A percentile compares a stretch with the other conserved stretches of the same genome.
phyloP scores from a whole-genome alignment of 2,329 filamentous ascomycete genomes.

The Exserohilum rostratum region DNA sequence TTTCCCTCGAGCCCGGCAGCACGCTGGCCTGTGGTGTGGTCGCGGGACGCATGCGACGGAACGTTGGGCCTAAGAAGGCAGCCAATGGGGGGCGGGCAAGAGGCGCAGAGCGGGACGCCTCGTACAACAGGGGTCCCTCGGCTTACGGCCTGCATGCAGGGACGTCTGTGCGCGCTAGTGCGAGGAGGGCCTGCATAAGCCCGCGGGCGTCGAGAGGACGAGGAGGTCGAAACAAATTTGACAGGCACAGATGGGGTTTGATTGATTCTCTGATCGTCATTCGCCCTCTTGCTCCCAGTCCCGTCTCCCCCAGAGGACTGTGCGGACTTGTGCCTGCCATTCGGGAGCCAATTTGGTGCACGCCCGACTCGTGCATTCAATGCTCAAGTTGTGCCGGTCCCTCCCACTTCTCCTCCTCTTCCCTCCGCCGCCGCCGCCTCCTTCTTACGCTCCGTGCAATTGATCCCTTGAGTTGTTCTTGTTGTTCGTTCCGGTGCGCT shows the following conservation, averaged over 20 bases:
- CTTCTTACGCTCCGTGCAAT: constrained; percentile 37
- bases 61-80: constrained; percentile 25
- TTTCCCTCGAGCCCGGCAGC: constrained; percentile 33
- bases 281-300: constrained; percentile 29
- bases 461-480: constrained; percentile 30
- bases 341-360: constrained; percentile 34
- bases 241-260: constrained; percentile 31
- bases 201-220: constrained; percentile 21
- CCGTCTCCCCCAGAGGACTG: constrained; percentile 39
- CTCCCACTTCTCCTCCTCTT: constrained; percentile 23
- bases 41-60: constrained; percentile 27
- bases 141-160: constrained; percentile 34
- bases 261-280: constrained; percentile 27
- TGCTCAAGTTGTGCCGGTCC: constrained; percentile 36
- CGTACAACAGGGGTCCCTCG: constrained; percentile 21
- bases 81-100: constrained; percentile 26
- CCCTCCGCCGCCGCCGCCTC: constrained; percentile 19
- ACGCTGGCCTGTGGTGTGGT: constrained; percentile 26
- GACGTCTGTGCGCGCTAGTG: constrained; percentile 37
- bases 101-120: constrained; percentile 13
- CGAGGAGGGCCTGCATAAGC: constrained; percentile 39
- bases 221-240: constrained; percentile 37
- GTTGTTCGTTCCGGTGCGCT: constrained; percentile 17
- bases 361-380: constrained; percentile 42
- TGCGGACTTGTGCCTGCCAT: constrained; percentile 37